Evolutionary conservation across 352 stramenopile genomes (phyloP), one percentile per base, ranked within the genome.

Genomic region (Pythium chondricola): DNA sequence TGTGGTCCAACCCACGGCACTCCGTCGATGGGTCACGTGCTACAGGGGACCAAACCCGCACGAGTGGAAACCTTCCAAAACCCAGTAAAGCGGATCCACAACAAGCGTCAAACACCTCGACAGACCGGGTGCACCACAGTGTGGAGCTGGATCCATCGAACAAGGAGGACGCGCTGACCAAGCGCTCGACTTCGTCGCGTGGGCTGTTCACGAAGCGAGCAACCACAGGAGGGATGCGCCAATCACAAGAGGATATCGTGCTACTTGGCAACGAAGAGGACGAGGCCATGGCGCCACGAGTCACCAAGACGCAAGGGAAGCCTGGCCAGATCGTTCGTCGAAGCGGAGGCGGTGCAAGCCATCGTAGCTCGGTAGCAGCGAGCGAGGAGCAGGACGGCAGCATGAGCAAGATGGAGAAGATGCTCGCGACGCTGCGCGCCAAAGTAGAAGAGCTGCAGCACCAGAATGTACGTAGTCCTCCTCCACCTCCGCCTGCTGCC

Each of bases 371-470:
- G 14, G 10, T 52, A 3, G 13, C 29, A 13, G 8, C 29, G 7
- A 33, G 29, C 29, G 43, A 52, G 13, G 36, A 46, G 9, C 26
- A 25, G 18, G 11, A 31, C 6, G 24, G n/a, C 4, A 18, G 29
- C 8, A 48, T 52, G 36, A 32, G 37, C 43, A 85, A 85, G 50
- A 54, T 89, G 16, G 74, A 89, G 43, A 68, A 55, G n/a, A 83
- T 74, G 5, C 69, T 84, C 29, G 60, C 54, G 20, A 67, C 66
- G 16, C 61, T 89, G 0, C 72, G 78, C 6, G 33, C 49, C 25
- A 89, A 84, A 51, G 44, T 86, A 6, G 74, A 89, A 58, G 74
- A 86, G 47, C 58, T 86, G 3, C 70, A 86, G 42, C 75, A 79
- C 43, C 79, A 84, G 53, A 89, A 89, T 69, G 77, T 86, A 80